phyloP scores from a whole-genome alignment of 2,329 filamentous ascomycete species.

The Zopfia rhizophila region DNA sequence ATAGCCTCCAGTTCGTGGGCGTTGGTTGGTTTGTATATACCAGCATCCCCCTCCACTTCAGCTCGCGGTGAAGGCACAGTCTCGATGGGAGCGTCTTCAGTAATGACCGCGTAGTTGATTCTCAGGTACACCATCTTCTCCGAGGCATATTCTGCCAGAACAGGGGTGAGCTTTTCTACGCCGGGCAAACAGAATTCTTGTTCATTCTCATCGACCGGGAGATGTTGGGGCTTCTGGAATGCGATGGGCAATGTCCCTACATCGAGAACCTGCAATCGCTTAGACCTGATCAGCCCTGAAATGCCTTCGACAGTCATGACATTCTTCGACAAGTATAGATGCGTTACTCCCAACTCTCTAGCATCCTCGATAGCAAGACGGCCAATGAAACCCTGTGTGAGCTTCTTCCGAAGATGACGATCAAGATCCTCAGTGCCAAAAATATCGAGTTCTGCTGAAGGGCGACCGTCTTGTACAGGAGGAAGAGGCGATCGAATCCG shows the following conservation, averaged over 20 bases:
- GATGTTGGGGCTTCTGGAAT: constrained; percentile 25
- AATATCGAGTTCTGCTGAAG: constrained; percentile 46
- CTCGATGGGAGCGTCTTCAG: constrained; percentile 51
- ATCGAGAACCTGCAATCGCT: constrained; percentile 66
- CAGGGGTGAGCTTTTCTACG: constrained; percentile 64
- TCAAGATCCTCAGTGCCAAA: constrained; percentile 61
- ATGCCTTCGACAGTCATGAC: constrained; percentile 65
- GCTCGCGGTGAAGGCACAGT: constrained; percentile 28
- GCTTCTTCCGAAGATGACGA: constrained; percentile 57
- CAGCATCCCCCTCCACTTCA: constrained; percentile 39
- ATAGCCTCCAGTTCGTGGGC: constrained; percentile 40
- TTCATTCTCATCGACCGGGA: constrained; percentile 33
- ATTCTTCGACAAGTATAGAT: constrained; percentile 69
- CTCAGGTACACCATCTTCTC: constrained; percentile 64
- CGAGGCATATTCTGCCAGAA: constrained; percentile 59
- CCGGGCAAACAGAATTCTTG: constrained; percentile 54
- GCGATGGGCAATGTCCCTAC: constrained; percentile 58
- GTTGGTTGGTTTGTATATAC: constrained; percentile 25
- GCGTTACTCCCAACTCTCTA: constrained; percentile 66
- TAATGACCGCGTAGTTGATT: constrained; percentile 65
- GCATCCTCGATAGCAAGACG: constrained; percentile 66
- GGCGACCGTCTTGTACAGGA: constrained; percentile 37
- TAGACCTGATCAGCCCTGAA: constrained; percentile 62
- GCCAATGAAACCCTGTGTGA: constrained; percentile 57
- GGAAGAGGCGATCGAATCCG: constrained; percentile 26